Evolutionary conservation across 2,329 filamentous ascomycete genomes (phyloP).

Genomic region (Tolypocladium capitatum): DNA sequence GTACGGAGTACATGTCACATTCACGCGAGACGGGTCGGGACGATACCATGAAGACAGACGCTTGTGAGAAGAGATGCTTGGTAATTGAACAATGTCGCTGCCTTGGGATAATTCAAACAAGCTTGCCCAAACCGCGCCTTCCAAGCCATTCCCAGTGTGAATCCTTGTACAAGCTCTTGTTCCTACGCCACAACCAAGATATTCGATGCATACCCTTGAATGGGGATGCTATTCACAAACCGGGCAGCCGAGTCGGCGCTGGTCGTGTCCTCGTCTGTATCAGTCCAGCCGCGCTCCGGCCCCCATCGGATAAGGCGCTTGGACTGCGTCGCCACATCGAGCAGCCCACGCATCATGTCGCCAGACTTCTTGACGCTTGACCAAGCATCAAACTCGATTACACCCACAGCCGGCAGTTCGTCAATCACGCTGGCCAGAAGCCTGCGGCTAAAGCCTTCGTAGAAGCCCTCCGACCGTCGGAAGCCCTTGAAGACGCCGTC

Average conservation of each 20-base stretch:
- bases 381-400: conserved; percentile 59
- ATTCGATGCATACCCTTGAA: conserved; percentile 7
- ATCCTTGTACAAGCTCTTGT: neutral
- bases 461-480: conserved; percentile 52
- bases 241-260: conserved; percentile 1
- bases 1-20: neutral
- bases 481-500: conserved; percentile 55
- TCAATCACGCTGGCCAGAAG: conserved; percentile 44
- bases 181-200: conserved; percentile 8
- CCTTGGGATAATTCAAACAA: neutral
- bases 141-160: neutral
- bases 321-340: conserved; percentile 35
- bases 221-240: conserved; percentile 2
- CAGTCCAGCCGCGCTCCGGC: conserved; percentile 51
- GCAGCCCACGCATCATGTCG: conserved; percentile 48
- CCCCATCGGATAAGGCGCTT: conserved; percentile 52
- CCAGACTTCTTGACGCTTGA: conserved; percentile 50
- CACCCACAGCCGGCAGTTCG: conserved; percentile 39
- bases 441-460: conserved; percentile 50
- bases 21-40: neutral
- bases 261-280: conserved; percentile 27
- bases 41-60: neutral
- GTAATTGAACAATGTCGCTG: neutral
- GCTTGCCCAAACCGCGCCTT: neutral
- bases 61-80: neutral